Conservation (phyloP, 192 early-diverging fungal species). For the Coemansia sp. region DNA sequence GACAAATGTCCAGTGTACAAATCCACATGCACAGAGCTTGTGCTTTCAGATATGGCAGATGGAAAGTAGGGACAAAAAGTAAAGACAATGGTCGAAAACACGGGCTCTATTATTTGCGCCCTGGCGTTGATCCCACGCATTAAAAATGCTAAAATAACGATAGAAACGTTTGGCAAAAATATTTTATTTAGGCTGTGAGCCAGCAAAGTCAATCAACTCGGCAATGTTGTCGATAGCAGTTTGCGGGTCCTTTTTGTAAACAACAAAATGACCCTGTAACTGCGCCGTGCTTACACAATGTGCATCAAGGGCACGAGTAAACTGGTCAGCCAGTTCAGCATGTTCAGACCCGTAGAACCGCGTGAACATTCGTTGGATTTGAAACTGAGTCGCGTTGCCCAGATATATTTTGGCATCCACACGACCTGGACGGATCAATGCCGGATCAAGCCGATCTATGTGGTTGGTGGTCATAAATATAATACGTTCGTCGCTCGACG, state of each 20-base stretch:
- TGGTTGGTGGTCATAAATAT: slow-evolving; percentile 94
- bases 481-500: slow-evolving; percentile 82
- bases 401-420: slow-evolving; percentile 76
- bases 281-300: slow-evolving; percentile 76
- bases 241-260: slow-evolving; percentile 73
- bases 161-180: too few species aligned
- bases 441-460: slow-evolving; percentile 73
- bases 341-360: slow-evolving; percentile 70
- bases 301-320: slow-evolving; percentile 60
- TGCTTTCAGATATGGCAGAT: background rate
- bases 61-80: background rate
- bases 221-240: slow-evolving; percentile 59
- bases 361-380: slow-evolving; percentile 73
- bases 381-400: slow-evolving; percentile 67
- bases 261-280: slow-evolving; percentile 96
- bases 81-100: background rate
- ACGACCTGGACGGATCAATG: slow-evolving; percentile 78
- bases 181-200: background rate
- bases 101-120: background rate
- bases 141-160: too few species aligned
- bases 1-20: background rate
- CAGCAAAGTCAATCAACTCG: slow-evolving; percentile 8
- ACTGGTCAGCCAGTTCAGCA: slow-evolving; percentile 62
- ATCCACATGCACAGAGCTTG: background rate
- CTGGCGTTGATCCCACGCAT: background rate